Base-by-base conservation (phyloP, 345 rosid species). In the Ceriops tagal region DNA sequence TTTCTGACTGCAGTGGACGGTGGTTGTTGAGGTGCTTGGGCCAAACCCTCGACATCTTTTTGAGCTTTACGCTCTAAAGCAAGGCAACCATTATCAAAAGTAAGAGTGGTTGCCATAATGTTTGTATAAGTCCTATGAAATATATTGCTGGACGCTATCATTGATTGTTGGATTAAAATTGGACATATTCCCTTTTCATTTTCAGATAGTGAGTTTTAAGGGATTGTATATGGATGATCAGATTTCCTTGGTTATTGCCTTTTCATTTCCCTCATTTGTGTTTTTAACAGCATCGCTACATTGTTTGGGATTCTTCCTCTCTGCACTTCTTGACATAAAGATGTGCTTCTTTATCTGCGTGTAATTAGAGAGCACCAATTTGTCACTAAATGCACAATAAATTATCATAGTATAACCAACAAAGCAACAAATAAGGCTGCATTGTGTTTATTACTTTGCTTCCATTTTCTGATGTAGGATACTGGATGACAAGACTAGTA, bases 51-150 rank as follows among this genome's bases (percentile, higher is more conserved):
- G 96, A 53, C 98, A 90, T 85, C 86, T 96, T 30, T 90, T 92
- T n/a, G 98, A 92, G 85, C 90, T 96, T 76, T 90, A 92, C 75
- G 89, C 90, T 2, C 96, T 96, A 78, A 90, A 96, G 64, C 98
- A 88, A 79, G 86, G 86, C 79, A 92, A 80, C 79, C 77, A 84
- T 78, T 86, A 87, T 80, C 84, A 84, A 69, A 85, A 79, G 98
- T 89, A 87, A 79, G 83, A 61, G 51, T 28, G 16, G 15, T 63
- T 9, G 20, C 39, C 30, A 5, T 56, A 1, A 1, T 8, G 3
- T 56, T 21, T 56, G 11, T 13, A 27, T 56, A 1, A 21, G 24
- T 15, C 28, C 28, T 24, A 27, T 55, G 51, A 18, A 19, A 32
- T 53, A 26, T 16, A 34, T 65, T 7, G 56, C 21, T 39, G 24